A percentile compares a stretch with the other conserved stretches of the same genome.
Conservation (phyloP, 306 rosid species). For the Herpetospermum pedunculosum region DNA sequence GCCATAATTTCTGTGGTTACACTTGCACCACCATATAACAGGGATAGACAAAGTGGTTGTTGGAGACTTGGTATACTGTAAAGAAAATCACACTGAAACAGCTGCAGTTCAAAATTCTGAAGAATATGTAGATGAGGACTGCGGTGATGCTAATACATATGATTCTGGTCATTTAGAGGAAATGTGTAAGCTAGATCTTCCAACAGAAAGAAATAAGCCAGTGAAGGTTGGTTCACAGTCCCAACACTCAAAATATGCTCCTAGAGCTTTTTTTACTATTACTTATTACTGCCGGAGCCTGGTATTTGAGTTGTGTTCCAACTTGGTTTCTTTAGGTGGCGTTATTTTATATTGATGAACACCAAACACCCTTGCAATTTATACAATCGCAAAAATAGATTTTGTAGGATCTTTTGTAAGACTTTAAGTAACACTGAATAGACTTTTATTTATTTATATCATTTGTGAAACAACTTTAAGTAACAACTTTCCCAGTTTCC, state of each 20-base stretch:
- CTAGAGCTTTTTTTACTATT: not conserved
- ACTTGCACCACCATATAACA: conserved; percentile 29
- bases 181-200: conserved; percentile 29
- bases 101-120: conserved; percentile 33
- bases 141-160: conserved; percentile 16
- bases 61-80: conserved; percentile 79
- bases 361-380: not conserved
- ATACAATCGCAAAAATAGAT: not conserved
- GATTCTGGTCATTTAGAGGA: conserved; percentile 45
- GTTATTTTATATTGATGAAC: not conserved
- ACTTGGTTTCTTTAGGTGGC: not conserved
- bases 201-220: conserved; percentile 26
- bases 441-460: too few relatives aligned
- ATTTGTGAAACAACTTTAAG: too few relatives aligned
- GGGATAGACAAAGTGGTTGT: conserved; percentile 60
- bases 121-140: conserved; percentile 32
- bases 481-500: not conserved
- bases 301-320: not conserved
- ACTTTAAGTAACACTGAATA: not conserved
- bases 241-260: not conserved
- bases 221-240: conserved; percentile 47
- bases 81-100: conserved; percentile 37
- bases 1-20: conserved; percentile 3
- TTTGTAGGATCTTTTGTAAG: not conserved
- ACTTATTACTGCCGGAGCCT: not conserved